Base-by-base conservation (phyloP, 768 basidiomycete genomes). In the Termitomyces sp. region DNA sequence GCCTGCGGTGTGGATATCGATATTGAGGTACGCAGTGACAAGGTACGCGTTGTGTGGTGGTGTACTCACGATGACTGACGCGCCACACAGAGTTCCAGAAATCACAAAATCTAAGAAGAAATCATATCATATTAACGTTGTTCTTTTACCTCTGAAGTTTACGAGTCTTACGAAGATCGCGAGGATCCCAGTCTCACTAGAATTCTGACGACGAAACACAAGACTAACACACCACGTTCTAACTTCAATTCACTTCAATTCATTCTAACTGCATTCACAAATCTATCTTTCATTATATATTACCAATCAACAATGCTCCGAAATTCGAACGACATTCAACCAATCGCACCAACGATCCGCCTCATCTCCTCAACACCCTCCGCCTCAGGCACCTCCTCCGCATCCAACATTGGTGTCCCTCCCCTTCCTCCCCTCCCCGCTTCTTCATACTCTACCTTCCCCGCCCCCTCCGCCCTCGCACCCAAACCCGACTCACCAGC, bases 321-420 rank as follows among this genome's bases (percentile, higher is more conserved):
- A 2, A 28, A 2, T 28, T 28, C 28, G 4, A 28, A 28, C 28
- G 28, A 28, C 28, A 28, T 28, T 4, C 28, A 28, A 28, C 55
- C 49, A 49, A 68, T 69, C 66, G 28, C 54, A 33, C 88, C 90
- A 24, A 86, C 88, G 57, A 91, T 91, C 60, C 81, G 88, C 48
- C 82, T 91, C 67, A 84, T 85, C 65, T 79, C 85, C 16, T 87
- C 90, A 0, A 89, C 84, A 0, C 90, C 89, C 3, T 84, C 83
- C 13, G 80, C 83, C 7, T 64, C 78, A 4, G 82, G 82, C 13
- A 63, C 74, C 44, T 73, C 78, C 22, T 73, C 78, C 2, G 69
- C 70, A n/a, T n/a, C n/a, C 7, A 75, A 70, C 57, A 68, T 71
- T 7, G 28, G 28, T 4, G 4, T 28, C 2, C 28, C 28, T 24